These are phyloP conservation scores for Boechera divaricarpa DNA, from an alignment of 345 rosid genomes.

Conservation along the genomic window DNA sequence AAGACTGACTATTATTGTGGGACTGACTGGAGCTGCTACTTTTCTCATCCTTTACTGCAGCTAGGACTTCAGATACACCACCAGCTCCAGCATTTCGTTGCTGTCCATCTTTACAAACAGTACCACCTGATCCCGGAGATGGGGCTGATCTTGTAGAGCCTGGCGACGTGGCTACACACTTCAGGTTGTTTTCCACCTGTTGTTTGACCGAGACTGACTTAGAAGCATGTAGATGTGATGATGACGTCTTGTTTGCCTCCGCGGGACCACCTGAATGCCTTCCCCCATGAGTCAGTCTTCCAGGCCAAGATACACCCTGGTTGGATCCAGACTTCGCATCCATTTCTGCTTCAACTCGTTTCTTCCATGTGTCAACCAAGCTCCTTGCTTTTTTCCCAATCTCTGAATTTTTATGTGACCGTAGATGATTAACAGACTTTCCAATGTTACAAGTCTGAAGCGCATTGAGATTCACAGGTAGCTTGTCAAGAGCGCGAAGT, in stretches of 20 bases:
- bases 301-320: slow-evolving; percentile 68
- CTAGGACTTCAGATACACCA: slow-evolving; percentile 5
- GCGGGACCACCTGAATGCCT: slow-evolving; percentile 62
- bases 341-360: slow-evolving; percentile 95
- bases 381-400: slow-evolving; percentile 91
- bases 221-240: slow-evolving; percentile 60
- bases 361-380: slow-evolving; percentile 96
- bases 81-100: slow-evolving; percentile 47
- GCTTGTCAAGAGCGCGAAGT: slow-evolving; percentile 88
- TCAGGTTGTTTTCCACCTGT: slow-evolving; percentile 58
- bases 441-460: slow-evolving; percentile 90
- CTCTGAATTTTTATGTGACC: slow-evolving; percentile 76
- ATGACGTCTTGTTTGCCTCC: slow-evolving; percentile 68
- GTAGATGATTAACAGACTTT: slow-evolving; percentile 86
- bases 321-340: slow-evolving; percentile 74
- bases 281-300: slow-evolving; percentile 68
- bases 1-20: slow-evolving; percentile 5
- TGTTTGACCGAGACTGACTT: slow-evolving; percentile 63
- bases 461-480: slow-evolving; percentile 91
- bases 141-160: slow-evolving; percentile 60
- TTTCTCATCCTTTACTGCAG: neutral
- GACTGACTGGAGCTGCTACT: slow-evolving; percentile 14
- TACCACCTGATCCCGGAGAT: slow-evolving; percentile 51
- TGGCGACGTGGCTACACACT: slow-evolving; percentile 61
- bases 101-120: slow-evolving; percentile 62